Evolutionary conservation across 495 filamentous ascomycete species (phyloP), one percentile per base, ranked within the genome.

Genomic region (Terfezia claveryi): DNA sequence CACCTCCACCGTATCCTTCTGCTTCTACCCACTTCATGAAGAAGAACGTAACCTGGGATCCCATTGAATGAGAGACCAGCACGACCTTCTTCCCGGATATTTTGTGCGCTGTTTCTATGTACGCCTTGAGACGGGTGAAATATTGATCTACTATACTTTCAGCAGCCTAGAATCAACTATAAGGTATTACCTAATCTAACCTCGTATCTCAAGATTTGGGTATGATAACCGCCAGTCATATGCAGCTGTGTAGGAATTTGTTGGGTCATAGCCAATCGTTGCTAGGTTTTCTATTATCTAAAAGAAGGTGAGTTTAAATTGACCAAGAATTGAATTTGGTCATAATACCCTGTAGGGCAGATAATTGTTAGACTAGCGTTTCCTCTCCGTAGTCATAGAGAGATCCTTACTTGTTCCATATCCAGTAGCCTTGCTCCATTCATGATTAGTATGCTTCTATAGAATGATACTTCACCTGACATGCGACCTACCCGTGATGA

Each of bases 201-300:
- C 50, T 16, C 91, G 78, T 27, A 77, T 72, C 65, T 98, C 91
- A 37, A 94, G 76, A 59, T 94, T 94, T 56, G 70, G 68, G 64
- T 92, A 96, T 8, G 86, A 81, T n/a, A 98, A 68, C n/a, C 91
- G 77, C 91, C 91, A 96, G 67, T 96, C 91, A 66, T 96, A 96
- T 10, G 91, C 85, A 1, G 92, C 91, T 0, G 87, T 93, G 61
- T 86, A 95, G 1, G 88, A 86, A 66, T 92, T 95, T 12, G 84
- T 91, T 36, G 91, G 87, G 61, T 98, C 92, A 68, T 96, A 96
- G 17, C 91, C 92, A 57, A 98, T 82, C 2, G 83, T 87, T 1
- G 91, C 91, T 52, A 98, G 71, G 62, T 98, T 96, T 64, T 98
- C 89, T 27, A 98, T 68, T 54, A 98, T 94, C 69, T 46, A 46